Evolutionary conservation across 208 protist genomes (phyloP), one percentile per base, ranked within the genome.

Genomic region (Strigomonas oncopelti): DNA sequence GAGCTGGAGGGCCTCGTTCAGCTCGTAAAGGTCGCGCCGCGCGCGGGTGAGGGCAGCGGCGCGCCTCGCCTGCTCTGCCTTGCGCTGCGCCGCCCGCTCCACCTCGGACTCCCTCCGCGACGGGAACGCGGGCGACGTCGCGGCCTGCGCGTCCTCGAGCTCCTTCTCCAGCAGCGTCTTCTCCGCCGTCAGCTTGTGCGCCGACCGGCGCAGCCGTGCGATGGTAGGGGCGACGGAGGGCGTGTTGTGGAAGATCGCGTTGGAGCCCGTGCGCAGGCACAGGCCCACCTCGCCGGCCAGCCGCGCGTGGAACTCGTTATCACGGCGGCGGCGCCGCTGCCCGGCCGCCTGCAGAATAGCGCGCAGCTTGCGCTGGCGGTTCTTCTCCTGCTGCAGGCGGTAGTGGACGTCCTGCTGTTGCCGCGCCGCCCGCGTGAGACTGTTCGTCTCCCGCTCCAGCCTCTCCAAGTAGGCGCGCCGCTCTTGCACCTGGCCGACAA

Each of bases 81-180:
- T 62, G 27, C 27, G 14, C 34, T 51, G 22, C 58, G 22, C 46
- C 31, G 9, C 32, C 34, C 34, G 34, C 34, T 9, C 7, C 34
- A 13, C 7, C 34, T 34, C 28, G 8, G 5, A 1, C 32, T 5
- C 29, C 55, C 29, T 31, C 55, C 25, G 8, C 11, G 55, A 20
- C 55, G n/a, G 5, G 25, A 34, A 34, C 16, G 51, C 24, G 51
- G 18, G 51, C 4, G 51, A 55, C 51, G 5, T 13, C 14, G 14
- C 24, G 31, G 58, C 7, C 58, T 27, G 14, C 5, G 46, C 32
- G 1, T 29, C 28, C 4, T 25, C 25, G 11, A 60, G 25, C 28
- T 60, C 55, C 25, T 20, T n/a, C 31, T 62, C 58, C 32, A 62
- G 32, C 31, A 48, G 36, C 34, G 32, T 62, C 58, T 62, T 62